Evolutionary conservation across 306 rosid species (phyloP).

Genomic region (Acacia acuminata): DNA sequence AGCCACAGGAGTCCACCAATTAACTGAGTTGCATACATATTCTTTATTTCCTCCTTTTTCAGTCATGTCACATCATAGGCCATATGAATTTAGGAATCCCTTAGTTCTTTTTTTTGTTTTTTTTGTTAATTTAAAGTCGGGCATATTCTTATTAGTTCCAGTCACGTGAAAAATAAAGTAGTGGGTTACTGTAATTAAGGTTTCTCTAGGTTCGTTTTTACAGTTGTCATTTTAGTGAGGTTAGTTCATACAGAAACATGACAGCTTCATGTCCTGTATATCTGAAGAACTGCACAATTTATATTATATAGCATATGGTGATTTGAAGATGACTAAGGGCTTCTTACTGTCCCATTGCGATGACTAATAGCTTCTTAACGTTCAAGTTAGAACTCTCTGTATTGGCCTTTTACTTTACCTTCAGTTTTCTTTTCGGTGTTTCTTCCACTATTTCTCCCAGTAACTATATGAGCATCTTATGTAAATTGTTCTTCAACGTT

Average conservation of each 20-base stretch:
- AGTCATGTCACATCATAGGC: constrained; percentile 39
- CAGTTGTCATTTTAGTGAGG: constrained; percentile 19
- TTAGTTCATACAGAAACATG: constrained; percentile 27
- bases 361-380: background rate
- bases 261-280: constrained; percentile 39
- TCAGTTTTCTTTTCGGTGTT: background rate
- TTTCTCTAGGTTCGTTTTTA: constrained; percentile 30
- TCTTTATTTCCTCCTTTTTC: constrained; percentile 10
- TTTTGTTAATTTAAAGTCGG: constrained; percentile 10
- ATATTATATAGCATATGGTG: constrained; percentile 9
- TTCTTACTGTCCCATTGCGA: background rate
- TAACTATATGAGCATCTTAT: background rate
- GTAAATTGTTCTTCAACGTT: background rate
- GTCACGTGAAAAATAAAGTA: constrained; percentile 42
- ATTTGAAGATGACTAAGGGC: background rate
- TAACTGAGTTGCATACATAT: constrained; percentile 23
- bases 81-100: constrained; percentile 40
- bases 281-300: constrained; percentile 21
- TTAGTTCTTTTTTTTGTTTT: constrained; percentile 4
- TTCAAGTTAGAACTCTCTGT: background rate
- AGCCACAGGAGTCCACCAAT: constrained; percentile 41
- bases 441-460: background rate
- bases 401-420: background rate
- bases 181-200: constrained; percentile 33
- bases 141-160: constrained; percentile 35